Percentiles rank a stretch among this genome's conserved stretches.
These are phyloP conservation scores for Globisporangium solare DNA, from an alignment of 352 stramenopile genomes.

Conservation along the genomic window DNA sequence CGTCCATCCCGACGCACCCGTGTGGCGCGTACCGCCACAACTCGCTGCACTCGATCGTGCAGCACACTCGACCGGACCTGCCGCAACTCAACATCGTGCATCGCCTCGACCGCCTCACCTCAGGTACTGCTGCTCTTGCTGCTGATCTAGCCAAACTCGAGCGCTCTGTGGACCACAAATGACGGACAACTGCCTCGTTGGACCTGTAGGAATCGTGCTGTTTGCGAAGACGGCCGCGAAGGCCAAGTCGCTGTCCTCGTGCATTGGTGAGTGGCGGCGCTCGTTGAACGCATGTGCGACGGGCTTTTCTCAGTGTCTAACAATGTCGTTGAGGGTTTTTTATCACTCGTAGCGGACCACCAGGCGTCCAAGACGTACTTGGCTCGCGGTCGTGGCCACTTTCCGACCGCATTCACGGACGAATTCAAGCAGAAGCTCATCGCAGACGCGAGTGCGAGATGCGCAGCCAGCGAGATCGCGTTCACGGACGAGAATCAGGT, in stretches of 20 bases:
- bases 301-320: neutral
- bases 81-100: slow-evolving; percentile 88
- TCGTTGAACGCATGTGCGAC: neutral
- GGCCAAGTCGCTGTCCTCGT: slow-evolving; percentile 62
- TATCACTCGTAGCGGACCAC: slow-evolving; percentile 50
- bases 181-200: neutral
- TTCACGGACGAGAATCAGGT: slow-evolving; percentile 50
- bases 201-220: slow-evolving; percentile 57
- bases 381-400: slow-evolving; percentile 88
- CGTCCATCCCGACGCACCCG: slow-evolving; percentile 93
- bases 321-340: too few species aligned
- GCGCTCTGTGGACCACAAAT: neutral
- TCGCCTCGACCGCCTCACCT: slow-evolving; percentile 95
- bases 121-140: slow-evolving; percentile 34
- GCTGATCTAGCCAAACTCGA: neutral
- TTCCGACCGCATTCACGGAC: slow-evolving; percentile 52
- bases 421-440: slow-evolving; percentile 33
- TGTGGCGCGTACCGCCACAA: slow-evolving; percentile 95
- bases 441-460: slow-evolving; percentile 35
- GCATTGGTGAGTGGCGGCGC: slow-evolving; percentile 46
- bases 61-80: slow-evolving; percentile 65
- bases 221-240: slow-evolving; percentile 76
- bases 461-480: slow-evolving; percentile 40
- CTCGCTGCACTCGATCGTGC: slow-evolving; percentile 85
- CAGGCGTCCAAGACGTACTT: slow-evolving; percentile 94